Evolutionary conservation across 208 protist genomes (phyloP).

Genomic region (Trichomonas vaginalis): DNA sequence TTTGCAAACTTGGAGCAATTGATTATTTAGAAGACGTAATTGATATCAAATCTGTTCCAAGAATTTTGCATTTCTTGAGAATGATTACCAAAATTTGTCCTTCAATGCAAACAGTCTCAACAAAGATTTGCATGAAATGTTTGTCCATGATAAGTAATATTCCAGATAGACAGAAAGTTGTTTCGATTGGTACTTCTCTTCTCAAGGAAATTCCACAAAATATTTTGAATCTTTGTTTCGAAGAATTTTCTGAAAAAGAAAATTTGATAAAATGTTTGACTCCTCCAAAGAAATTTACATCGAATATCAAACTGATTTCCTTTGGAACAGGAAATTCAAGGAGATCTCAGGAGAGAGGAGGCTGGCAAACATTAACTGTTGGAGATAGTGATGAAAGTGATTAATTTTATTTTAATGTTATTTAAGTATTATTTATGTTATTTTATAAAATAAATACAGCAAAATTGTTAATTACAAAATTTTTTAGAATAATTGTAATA

Average conservation of each 20-base stretch:
- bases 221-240: background rate
- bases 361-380: background rate
- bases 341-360: background rate
- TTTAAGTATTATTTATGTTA: no score
- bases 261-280: background rate
- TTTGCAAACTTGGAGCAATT: background rate
- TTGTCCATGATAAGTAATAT: background rate
- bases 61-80: background rate
- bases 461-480: no score
- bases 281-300: background rate
- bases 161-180: background rate
- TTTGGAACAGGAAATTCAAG: background rate
- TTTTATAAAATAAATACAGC: no score
- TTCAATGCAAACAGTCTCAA: background rate
- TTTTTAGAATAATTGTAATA: no score
- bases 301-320: background rate
- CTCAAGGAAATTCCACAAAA: background rate
- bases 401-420: no score
- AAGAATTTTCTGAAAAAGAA: background rate
- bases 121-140: background rate
- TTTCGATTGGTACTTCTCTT: background rate
- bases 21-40: background rate
- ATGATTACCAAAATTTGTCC: background rate
- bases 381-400: background rate
- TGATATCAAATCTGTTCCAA: background rate